Evolutionary conservation across 495 filamentous ascomycete genomes (phyloP), one percentile per base, ranked within the genome.

Genomic region (Darksidea phi): DNA sequence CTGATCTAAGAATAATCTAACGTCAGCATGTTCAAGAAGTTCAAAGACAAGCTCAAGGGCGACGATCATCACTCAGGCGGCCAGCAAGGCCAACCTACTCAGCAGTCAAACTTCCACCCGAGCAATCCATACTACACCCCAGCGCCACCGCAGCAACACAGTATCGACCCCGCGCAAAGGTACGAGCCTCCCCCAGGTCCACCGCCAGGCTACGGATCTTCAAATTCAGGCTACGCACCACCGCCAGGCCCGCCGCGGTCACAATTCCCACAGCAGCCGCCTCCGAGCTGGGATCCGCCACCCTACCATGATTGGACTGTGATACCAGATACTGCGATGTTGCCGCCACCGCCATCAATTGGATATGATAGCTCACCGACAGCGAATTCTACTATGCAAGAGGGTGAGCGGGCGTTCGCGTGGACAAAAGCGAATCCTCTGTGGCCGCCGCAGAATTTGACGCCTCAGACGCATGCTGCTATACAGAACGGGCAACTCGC

Each of bases 301-400:
- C 77, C 80, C 24, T 83, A 87, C 66, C 88, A 95, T 70, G 88
- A 91, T 77, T 95, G 90, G 91, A 78, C 83, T 24, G 79, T 84
- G 5, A 84, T 95, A 11, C 89, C 88, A 2, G 91, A 96, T 71
- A 94, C 82, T 24, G 75, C 89, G 0, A 79, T 85, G 36, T 86
- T 96, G 49, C 91, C 91, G 0, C 93, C 93, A 1, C 90, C 93
- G 0, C 91, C 93, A 1, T 75, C 79, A 45, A 74, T 91, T 59
- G 82, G 84, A 37, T 83, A 86, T 67, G 81, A 87, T 46, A 70
- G 64, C 41, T 93, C 89, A 17, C 82, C 82, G 3, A 80, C 86
- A 1, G 86, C 85, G 61, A 96, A 96, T 76, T 87, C 92, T 5
- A 83, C 83, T 13, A 75, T 74, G 34, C 76, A 76, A 28, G 85